phyloP scores from a whole-genome alignment of 768 basidiomycete species.

The Pleurotus pulmonarius region DNA sequence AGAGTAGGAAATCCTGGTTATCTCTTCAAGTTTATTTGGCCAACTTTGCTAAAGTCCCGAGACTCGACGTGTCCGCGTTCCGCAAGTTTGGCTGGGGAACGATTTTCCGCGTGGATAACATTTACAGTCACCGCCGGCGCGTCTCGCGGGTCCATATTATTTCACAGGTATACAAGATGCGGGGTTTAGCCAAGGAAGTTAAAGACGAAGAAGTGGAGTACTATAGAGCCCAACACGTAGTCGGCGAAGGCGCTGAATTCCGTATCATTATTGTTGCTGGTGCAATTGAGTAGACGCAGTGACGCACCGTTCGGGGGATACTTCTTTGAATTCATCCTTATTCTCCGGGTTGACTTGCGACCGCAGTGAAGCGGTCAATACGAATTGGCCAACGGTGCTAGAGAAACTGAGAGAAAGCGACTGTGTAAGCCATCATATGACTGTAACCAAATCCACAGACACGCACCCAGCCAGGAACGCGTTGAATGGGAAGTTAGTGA shows the following conservation, averaged over 20 bases:
- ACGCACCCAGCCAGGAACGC: conserved; percentile 94
- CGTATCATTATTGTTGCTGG: not conserved
- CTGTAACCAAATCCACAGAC: not conserved
- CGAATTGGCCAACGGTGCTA: conserved; percentile 95
- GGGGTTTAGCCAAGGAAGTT: conserved; percentile 84
- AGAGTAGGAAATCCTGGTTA: too few relatives aligned
- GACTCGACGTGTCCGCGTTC: too few relatives aligned
- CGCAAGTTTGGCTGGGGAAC: too few relatives aligned
- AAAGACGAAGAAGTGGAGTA: conserved; percentile 97
- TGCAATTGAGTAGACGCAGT: not conserved
- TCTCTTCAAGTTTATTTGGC: too few relatives aligned
- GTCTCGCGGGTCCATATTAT: too few relatives aligned
- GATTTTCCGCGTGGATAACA: too few relatives aligned
- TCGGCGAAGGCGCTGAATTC: conserved; percentile 90
- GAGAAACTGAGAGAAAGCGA: conserved; percentile 60
- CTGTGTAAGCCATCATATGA: not conserved
- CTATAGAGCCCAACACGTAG: conserved; percentile 90
- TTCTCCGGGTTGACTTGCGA: conserved; percentile 90
- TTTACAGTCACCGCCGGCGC: too few relatives aligned
- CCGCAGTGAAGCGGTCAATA: conserved; percentile 87
- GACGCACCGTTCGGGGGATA: conserved; percentile 89
- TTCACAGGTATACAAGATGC: conserved; percentile 13
- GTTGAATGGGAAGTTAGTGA: conserved; percentile 96
- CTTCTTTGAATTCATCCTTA: conserved; percentile 77
- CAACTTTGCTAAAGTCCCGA: too few relatives aligned